A percentile compares a stretch with the other conserved stretches of the same genome.
These are phyloP conservation scores for Lentinula novae-zelandiae DNA, from an alignment of 1,284 basidiomycete species.

Conservation along the genomic window DNA sequence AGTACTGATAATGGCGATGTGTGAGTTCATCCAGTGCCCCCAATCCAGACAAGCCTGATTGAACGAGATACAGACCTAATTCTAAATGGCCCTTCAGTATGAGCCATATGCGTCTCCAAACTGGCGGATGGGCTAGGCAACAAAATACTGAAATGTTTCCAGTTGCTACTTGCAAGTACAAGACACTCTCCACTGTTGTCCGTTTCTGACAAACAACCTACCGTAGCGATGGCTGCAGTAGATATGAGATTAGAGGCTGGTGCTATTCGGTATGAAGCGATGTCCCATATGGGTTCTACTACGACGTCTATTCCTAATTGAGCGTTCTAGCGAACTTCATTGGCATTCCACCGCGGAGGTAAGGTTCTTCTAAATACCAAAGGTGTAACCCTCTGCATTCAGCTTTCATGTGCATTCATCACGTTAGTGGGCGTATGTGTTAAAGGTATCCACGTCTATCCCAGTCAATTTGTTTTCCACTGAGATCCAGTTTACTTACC, in stretches of 20 bases:
- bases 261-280: constrained; percentile 53
- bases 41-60: not conserved
- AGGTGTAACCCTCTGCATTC: not conserved
- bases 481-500: not conserved
- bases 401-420: not conserved
- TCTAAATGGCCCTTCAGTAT: constrained; percentile 71
- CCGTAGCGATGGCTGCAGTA: constrained; percentile 56
- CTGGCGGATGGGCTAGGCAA: constrained; percentile 72
- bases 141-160: constrained; percentile 64
- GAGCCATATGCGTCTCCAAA: constrained; percentile 64
- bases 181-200: not conserved
- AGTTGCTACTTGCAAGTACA: constrained; percentile 46
- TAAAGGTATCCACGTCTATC: constrained; percentile 36
- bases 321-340: constrained; percentile 57
- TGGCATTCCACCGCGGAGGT: constrained; percentile 72
- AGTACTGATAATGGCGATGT: constrained; percentile 48
- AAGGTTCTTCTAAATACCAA: constrained; percentile 11
- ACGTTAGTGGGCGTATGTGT: constrained; percentile 60
- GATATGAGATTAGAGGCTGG: constrained; percentile 69
- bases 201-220: not conserved
- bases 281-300: not conserved
- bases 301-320: not conserved
- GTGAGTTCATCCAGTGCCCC: constrained; percentile 30
- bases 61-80: constrained; percentile 35
- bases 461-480: not conserved